Base-by-base conservation (phyloP, 768 basidiomycete genomes). In the Lactarius sanguifluus region DNA sequence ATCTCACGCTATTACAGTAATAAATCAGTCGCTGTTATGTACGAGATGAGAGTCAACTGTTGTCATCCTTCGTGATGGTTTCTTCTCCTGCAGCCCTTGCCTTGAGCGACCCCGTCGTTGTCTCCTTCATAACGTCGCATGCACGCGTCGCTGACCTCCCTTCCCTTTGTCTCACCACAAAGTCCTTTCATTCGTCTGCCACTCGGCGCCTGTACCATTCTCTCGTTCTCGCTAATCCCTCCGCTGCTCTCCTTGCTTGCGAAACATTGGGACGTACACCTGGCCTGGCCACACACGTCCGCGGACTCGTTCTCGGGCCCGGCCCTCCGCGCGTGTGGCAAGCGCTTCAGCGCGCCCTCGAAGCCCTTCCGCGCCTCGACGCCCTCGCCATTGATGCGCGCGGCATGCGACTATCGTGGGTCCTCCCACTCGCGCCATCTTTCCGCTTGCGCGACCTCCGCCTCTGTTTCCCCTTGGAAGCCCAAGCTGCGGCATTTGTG, bases 361-460 rank as follows among this genome's bases (percentile, higher is more conserved):
- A 73, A 41, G 71, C 71, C 52, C 82, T 83, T 77, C 71, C 71
- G 61, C 79, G 80, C 25, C 77, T 88, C 25, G 80, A 85, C 57
- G 68, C 61, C 9, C 77, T 86, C 30, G 65, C 77, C 56, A 71
- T 87, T 6, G 75, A 75, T 34, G 83, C 55, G 41, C 64, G 54
- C n/a, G 32, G 65, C 30, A 20, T 20, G 8, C 47, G 30, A 6
- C 15, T 81, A 68, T 75, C 78, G 20, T 86, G 83, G 83, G 72
- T 86, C 23, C 72, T 86, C 69, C 75, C 78, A 55, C 72, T 75
- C 2, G 69, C 77, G 2, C 72, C 77, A 57, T 76, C 18, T 6
- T 86, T 86, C 75, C 80, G 80, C 62, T 79, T 87, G 28, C 75
- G 72, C 56, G 83, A 86, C 55, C 79, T 81, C 5, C 79, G 76